These are phyloP conservation scores for Scenedesmus sp. DNA, from an alignment of 163 green algal genomes.

Conservation along the genomic window DNA sequence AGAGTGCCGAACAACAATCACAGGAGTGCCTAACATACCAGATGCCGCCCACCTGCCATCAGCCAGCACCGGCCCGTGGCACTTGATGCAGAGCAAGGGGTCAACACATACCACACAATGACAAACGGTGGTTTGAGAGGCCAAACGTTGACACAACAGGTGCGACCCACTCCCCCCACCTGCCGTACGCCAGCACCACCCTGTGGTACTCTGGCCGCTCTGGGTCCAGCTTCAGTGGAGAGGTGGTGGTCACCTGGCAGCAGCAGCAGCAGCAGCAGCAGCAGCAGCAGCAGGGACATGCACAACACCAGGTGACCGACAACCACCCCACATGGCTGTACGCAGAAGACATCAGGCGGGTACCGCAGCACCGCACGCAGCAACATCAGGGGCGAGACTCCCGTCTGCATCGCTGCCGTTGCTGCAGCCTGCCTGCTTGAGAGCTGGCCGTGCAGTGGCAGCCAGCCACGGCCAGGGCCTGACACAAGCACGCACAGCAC, in stretches of 20 bases:
- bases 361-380: too few relatives aligned
- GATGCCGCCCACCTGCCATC: not conserved
- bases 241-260: slow-evolving; percentile 56
- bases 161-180: not conserved
- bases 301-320: too few relatives aligned
- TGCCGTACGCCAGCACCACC: slow-evolving; percentile 75
- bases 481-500: not conserved
- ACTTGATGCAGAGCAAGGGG: not conserved
- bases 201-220: slow-evolving; percentile 97
- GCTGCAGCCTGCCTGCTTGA: too few relatives aligned
- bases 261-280: slow-evolving; percentile 29
- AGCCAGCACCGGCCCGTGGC: not conserved
- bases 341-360: too few relatives aligned
- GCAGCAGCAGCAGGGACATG: not conserved
- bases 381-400: too few relatives aligned
- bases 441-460: too few relatives aligned
- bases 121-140: too few relatives aligned
- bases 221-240: slow-evolving; percentile 84
- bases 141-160: not conserved
- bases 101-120: not conserved
- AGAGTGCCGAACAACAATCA: not conserved
- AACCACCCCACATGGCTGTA: too few relatives aligned
- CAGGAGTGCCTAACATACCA: not conserved
- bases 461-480: too few relatives aligned
- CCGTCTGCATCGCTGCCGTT: too few relatives aligned